These are phyloP conservation scores for Eucalyptus viminalis DNA, from an alignment of 345 rosid genomes.

Conservation along the genomic window DNA sequence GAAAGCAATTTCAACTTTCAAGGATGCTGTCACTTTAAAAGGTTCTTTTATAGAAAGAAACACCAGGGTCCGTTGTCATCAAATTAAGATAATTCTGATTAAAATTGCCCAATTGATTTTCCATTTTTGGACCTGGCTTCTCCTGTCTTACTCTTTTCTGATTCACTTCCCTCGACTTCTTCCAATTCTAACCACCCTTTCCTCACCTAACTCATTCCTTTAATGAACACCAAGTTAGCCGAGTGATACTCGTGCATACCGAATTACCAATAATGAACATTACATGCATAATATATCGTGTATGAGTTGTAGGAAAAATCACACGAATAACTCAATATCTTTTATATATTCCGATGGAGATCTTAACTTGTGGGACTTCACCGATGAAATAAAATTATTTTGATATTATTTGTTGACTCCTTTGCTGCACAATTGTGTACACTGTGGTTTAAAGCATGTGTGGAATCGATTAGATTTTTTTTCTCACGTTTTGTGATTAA, in stretches of 20 bases:
- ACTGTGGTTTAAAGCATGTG: fast-evolving
- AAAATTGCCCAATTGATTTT: background rate
- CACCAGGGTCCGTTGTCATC: background rate
- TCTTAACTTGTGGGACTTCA: background rate
- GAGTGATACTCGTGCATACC: background rate
- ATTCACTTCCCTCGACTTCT: background rate
- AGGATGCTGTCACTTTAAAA: background rate
- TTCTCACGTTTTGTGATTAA: background rate
- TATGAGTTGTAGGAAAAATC: background rate
- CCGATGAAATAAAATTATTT: background rate
- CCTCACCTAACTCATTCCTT: background rate
- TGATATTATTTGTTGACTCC: background rate
- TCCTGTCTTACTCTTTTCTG: background rate
- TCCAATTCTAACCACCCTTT: background rate
- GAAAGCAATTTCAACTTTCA: background rate
- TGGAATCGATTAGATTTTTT: background rate
- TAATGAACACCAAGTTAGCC: background rate
- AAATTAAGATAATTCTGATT: background rate
- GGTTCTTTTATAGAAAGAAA: background rate
- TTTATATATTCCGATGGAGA: background rate
- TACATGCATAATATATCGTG: background rate
- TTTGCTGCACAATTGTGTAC: background rate
- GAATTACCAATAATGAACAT: background rate
- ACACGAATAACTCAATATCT: fast-evolving
- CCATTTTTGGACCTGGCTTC: background rate